These are phyloP conservation scores for Spiromastix sp. DNA, from an alignment of 2,329 filamentous ascomycete species.

Conservation along the genomic window DNA sequence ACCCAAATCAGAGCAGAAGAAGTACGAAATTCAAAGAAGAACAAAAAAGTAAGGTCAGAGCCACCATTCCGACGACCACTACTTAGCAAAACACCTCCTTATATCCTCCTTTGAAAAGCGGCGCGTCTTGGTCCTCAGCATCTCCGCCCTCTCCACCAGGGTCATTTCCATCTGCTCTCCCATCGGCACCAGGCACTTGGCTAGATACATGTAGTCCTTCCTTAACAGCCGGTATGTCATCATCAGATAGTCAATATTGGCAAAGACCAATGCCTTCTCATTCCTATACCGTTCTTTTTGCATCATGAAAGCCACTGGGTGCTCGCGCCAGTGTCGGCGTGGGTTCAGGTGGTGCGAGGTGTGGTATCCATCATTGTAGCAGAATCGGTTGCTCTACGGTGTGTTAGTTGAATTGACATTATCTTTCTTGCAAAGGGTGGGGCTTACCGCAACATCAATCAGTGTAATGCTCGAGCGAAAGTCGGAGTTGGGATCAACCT, in stretches of 20 bases:
- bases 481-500: conserved; percentile 63
- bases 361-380: conserved; percentile 76
- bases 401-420: no score
- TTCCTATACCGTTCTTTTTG: conserved; percentile 56
- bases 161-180: conserved; percentile 59
- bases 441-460: conserved; percentile 66
- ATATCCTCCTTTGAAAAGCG: conserved; percentile 58
- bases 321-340: conserved; percentile 69
- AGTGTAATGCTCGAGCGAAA: conserved; percentile 70
- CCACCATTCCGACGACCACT: no score
- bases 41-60: no score
- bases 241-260: conserved; percentile 72
- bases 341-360: conserved; percentile 74
- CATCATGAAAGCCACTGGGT: conserved; percentile 62
- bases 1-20: no score
- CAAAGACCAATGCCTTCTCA: conserved; percentile 64
- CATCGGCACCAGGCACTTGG: conserved; percentile 62
- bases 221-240: conserved; percentile 57
- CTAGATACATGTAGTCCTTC: conserved; percentile 62
- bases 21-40: no score
- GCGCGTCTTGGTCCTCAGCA: conserved; percentile 55
- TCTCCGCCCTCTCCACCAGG: conserved; percentile 50
- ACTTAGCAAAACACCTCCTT: conserved; percentile 39
- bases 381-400: conserved; percentile 70
- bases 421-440: no score